Base-by-base conservation (phyloP, 1,284 basidiomycete species). In the Phellopilus nigrolimitatus region DNA sequence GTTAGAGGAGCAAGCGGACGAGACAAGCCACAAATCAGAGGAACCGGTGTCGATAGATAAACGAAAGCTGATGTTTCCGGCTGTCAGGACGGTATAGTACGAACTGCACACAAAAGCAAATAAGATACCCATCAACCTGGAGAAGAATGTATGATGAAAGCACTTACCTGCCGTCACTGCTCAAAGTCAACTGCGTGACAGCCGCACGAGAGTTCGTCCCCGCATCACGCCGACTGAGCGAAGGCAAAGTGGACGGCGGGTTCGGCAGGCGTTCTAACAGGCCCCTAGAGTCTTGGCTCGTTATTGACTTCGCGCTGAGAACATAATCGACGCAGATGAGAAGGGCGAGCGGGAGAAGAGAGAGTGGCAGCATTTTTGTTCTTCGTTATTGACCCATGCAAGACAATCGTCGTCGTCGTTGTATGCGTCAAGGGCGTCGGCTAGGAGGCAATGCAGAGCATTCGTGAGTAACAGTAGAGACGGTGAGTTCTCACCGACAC, bases 1-100 rank as follows among this genome's bases (percentile, higher is more conserved):
- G 12, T 61, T 61, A 4, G 77, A 72, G n/a, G 64, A 64, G 65
- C 87, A 89, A 4, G 62, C 71, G 3, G 84, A 80, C 21, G 85
- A 84, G 41, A 79, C 61, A 13, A 88, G 59, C 86, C 85, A 90
- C 15, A 84, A 62, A 63, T 88, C 84, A 9, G 85, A 74, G 3
- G 87, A 89, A n/a, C 73, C 88, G 1, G 87, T 88, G 64, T 89
- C 86, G 36, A 89, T 66, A 0, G 78, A 76, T n/a, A 82, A 76
- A 13, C 84, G 80, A 58, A 88, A 84, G 59, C 66, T 78, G 56
- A 85, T 76, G 53, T 72, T 68, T 34, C 85, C 87, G 34, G 73
- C 68, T 53, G 74, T 65, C 42, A 87, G 70, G 38, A 85, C 64
- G 13, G 75, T 68, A 59, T 78, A 88, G 60, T 87, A 89, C 3